Percentiles rank a stretch among this genome's conserved stretches.
Conservation (phyloP, 1,139 yeast genomes). For the Candida dubliniensis region DNA sequence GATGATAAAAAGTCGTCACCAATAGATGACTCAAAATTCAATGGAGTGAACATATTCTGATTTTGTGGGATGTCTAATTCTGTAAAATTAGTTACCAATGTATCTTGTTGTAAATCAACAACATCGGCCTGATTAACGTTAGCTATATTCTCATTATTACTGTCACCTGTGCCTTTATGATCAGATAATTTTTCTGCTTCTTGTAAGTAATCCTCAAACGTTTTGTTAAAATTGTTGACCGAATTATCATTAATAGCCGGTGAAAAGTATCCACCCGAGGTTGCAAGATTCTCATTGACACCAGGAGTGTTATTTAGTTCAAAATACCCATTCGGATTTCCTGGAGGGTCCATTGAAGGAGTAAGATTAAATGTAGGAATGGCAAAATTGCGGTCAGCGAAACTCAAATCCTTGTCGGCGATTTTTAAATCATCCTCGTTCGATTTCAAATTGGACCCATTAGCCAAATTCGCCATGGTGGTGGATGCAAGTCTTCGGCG, state of each 20-base stretch:
- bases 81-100: slow-evolving; percentile 3
- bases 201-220: slow-evolving; percentile 16
- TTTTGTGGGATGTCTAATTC: slow-evolving; percentile 3
- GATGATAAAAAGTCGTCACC: slow-evolving; percentile 7
- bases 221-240: slow-evolving; percentile 14
- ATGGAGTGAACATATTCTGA: slow-evolving; percentile 6
- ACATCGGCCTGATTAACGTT: neutral
- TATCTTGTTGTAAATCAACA: neutral
- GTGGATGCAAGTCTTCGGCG: slow-evolving; percentile 9
- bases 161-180: neutral
- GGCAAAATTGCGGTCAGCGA: slow-evolving; percentile 6
- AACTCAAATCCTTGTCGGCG: slow-evolving; percentile 10
- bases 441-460: slow-evolving; percentile 2
- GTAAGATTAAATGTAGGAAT: slow-evolving; percentile 25
- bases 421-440: slow-evolving; percentile 7
- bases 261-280: slow-evolving; percentile 15
- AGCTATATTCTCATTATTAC: neutral
- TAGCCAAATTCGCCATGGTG: slow-evolving; percentile 1
- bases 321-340: slow-evolving; percentile 35
- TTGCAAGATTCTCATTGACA: neutral
- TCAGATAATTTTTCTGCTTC: slow-evolving; percentile 4
- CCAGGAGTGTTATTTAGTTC: slow-evolving; percentile 17
- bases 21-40: slow-evolving; percentile 6
- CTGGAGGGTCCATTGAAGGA: slow-evolving; percentile 46
- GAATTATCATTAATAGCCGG: slow-evolving; percentile 14